Conservation (phyloP, 495 filamentous ascomycete species). For the Cercophora scortea region DNA sequence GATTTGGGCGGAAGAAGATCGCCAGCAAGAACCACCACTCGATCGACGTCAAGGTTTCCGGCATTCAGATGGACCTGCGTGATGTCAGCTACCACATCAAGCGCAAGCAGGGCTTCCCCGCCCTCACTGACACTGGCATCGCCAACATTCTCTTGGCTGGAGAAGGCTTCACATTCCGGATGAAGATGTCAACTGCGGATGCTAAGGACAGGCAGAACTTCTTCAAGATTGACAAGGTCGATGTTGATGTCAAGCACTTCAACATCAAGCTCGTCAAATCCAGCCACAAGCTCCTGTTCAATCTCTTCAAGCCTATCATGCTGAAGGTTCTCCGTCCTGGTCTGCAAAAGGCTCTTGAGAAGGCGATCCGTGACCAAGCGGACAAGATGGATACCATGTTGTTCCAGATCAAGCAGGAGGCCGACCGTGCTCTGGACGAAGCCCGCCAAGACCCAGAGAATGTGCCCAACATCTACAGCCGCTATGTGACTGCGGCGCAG, state of each 20-base stretch:
- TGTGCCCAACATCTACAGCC: slow-evolving; percentile 75
- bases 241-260: slow-evolving; percentile 76
- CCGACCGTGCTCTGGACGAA: slow-evolving; percentile 60
- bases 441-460: slow-evolving; percentile 66
- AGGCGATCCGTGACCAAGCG: slow-evolving; percentile 74
- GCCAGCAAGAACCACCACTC: slow-evolving; percentile 72
- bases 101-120: slow-evolving; percentile 91
- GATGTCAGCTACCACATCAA: slow-evolving; percentile 96
- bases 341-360: slow-evolving; percentile 79
- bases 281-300: slow-evolving; percentile 87
- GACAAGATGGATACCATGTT: slow-evolving; percentile 59
- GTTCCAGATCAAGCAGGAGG: slow-evolving; percentile 74
- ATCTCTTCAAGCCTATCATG: slow-evolving; percentile 79
- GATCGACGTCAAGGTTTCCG: slow-evolving; percentile 75
- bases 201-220: slow-evolving; percentile 70
- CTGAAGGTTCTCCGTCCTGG: slow-evolving; percentile 76
- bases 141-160: slow-evolving; percentile 88
- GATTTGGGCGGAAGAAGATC: slow-evolving; percentile 79
- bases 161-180: slow-evolving; percentile 82
- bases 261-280: slow-evolving; percentile 89
- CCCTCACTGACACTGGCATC: slow-evolving; percentile 79
- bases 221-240: slow-evolving; percentile 88
- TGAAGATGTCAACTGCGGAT: slow-evolving; percentile 77
- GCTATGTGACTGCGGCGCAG: slow-evolving; percentile 71
- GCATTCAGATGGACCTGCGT: slow-evolving; percentile 78